Base-by-base conservation (phyloP, 2,329 filamentous ascomycete genomes). In the Alternaria brassicae region DNA sequence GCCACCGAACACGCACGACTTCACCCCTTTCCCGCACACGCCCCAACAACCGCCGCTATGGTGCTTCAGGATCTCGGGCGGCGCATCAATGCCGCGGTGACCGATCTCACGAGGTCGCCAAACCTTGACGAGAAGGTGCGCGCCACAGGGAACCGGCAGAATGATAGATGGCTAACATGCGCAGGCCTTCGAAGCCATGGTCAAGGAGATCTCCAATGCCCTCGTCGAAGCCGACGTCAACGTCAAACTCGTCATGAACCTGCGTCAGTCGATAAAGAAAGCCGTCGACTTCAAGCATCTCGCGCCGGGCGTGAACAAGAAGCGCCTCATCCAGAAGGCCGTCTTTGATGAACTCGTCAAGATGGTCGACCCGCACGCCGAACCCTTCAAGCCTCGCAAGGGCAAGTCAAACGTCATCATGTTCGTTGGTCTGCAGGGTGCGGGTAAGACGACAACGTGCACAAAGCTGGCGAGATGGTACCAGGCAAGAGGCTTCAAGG, bases 51-150 rank as follows among this genome's bases (percentile, higher is more conserved):
- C 66, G 63, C 67, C 62, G 62, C 62, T 66, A 99, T 99, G 95
- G 95, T 99, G 86, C 91, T 99, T 77, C 93, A 97, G 88, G 95
- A 99, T 86, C 88, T 99, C 60, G 95, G 95, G 72, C 93, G 94
- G 85, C 95, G 95, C 82, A 98, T 99, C 80, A 98, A 97, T 82
- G 88, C 92, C 84, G 95, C 95, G 73, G 91, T 99, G 82, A 91
- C 89, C 65, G 94, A 97, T 82, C 86, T 98, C 73, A 97, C 94
- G 60, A 87, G 94, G 74, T 92, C 95, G 58, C 91, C 89, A 67
- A 97, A 96, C 75, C 88, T 98, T 70, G 94, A 98, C 77, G 95
- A 99, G 82, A 98, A 98, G 89, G 92, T 90, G 76, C 37, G 56
- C 41, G 30, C 34, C 49, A 21, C 32, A 13, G 34, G 10, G 50